Evolutionary conservation across 495 filamentous ascomycete species (phyloP), one percentile per base, ranked within the genome.

Genomic region (Cairneyella variabilis): DNA sequence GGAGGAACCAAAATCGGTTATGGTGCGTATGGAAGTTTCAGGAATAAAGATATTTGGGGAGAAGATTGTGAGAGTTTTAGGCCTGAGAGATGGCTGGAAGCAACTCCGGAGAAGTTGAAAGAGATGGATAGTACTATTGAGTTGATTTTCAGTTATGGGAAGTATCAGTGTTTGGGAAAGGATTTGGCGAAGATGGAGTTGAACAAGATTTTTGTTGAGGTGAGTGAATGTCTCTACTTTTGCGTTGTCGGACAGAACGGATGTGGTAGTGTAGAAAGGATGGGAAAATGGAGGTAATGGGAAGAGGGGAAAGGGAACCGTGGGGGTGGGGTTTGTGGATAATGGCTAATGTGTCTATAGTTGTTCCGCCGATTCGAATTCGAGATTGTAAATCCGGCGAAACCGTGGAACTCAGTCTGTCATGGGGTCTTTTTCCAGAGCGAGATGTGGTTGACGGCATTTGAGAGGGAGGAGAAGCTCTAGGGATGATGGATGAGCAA

Each of bases 1-100:
- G 76, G 69, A 18, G 83, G 82, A 3, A 83, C 78, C 0, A 76
- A 80, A 54, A 71, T 88, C 14, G 74, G 59, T 12, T 48, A 48
- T 11, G 57, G 53, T 18, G 41, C 57, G 11, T 66, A 41, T 30
- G 63, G 64, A 2, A 61, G 66, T 1, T 49, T 65, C 16, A 57
- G 67, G 10, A 51, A 69, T 27, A 54, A 59, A 25, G 58, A 58
- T 4, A 54, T 77, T 10, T 81, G 65, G 38, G 79, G 78, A 0
- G 54, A 64, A 18, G 74, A 81, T 51, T 66, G 66, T 4, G 63
- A 73, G 41, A 27, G 53, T 2, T 83, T 77, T 47, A 62, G 72
- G 1, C 79, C 81, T 0, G 78, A 77, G 50, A 59, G 79, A 32
- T 83, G 79, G 78, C 66, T 81, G 2, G 66, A 74, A 12, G 60